Evolutionary conservation across 1,284 basidiomycete species (phyloP).

Genomic region (Anthracocystis walkeri): DNA sequence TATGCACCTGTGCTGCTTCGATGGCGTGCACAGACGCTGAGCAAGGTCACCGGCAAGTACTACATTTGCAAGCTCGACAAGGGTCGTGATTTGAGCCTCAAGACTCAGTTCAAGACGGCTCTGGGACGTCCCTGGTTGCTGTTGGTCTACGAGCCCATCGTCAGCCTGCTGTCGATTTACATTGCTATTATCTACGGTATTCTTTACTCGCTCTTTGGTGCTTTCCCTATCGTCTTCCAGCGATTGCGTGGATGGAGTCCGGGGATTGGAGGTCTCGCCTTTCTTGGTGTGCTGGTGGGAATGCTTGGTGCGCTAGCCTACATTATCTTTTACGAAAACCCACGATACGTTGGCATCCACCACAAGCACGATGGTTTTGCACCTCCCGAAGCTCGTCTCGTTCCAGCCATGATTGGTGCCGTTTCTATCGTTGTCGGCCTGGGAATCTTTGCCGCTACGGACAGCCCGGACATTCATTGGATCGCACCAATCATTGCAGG

Average conservation of each 20-base stretch:
- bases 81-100: slow-evolving; percentile 53
- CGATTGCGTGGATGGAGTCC: slow-evolving; percentile 58
- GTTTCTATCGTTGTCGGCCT: slow-evolving; percentile 70
- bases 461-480: slow-evolving; percentile 67
- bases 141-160: slow-evolving; percentile 80
- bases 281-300: slow-evolving; percentile 69
- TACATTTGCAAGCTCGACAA: slow-evolving; percentile 64
- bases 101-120: slow-evolving; percentile 54
- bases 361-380: slow-evolving; percentile 57
- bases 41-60: slow-evolving; percentile 57
- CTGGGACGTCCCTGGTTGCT: slow-evolving; percentile 65
- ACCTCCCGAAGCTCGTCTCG: slow-evolving; percentile 62
- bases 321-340: slow-evolving; percentile 62
- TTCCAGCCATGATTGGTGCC: slow-evolving; percentile 63
- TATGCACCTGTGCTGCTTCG: slow-evolving; percentile 65
- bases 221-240: slow-evolving; percentile 68
- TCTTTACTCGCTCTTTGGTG: slow-evolving; percentile 62
- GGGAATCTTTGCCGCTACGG: slow-evolving; percentile 68
- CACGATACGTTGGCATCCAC: slow-evolving; percentile 48
- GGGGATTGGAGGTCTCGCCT: slow-evolving; percentile 66
- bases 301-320: slow-evolving; percentile 56
- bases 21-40: slow-evolving; percentile 54
- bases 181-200: slow-evolving; percentile 79
- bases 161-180: slow-evolving; percentile 79
- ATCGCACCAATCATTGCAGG: slow-evolving; percentile 57